Percentiles rank a stretch among this genome's conserved stretches.
These are phyloP conservation scores for Aureobasidium sp. DNA, from an alignment of 2,329 filamentous ascomycete genomes.

Conservation along the genomic window DNA sequence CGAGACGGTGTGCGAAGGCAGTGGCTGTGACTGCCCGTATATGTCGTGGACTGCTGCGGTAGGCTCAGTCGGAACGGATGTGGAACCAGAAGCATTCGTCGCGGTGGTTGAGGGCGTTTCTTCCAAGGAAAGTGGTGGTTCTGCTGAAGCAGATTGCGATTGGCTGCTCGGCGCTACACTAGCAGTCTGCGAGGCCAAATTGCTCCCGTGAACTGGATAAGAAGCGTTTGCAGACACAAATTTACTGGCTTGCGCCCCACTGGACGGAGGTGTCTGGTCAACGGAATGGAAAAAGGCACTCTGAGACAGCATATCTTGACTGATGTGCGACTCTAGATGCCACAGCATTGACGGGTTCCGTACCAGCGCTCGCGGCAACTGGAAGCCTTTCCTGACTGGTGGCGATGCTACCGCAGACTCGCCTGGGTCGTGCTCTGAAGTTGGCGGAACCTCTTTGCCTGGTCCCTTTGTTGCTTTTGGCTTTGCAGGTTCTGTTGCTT, in stretches of 20 bases:
- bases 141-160: background rate
- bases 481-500: background rate
- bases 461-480: background rate
- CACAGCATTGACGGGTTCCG: background rate
- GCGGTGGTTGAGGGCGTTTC: no score
- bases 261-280: background rate
- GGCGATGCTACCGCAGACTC: background rate
- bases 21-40: no score
- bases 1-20: no score
- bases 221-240: background rate
- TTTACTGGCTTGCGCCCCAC: background rate
- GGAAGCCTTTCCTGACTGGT: constrained; percentile 1
- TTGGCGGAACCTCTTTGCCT: background rate
- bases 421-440: background rate
- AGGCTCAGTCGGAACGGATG: no score
- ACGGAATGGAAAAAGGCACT: background rate
- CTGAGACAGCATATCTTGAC: background rate
- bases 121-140: no score
- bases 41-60: no score
- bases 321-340: background rate
- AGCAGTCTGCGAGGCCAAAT: no score
- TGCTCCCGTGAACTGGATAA: background rate
- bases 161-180: background rate
- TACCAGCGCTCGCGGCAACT: background rate
- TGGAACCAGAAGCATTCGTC: no score